Percentiles rank a stretch among this genome's conserved stretches.
These are phyloP conservation scores for Cryphonectria japonica DNA, from an alignment of 2,329 filamentous ascomycete genomes.

Conservation along the genomic window DNA sequence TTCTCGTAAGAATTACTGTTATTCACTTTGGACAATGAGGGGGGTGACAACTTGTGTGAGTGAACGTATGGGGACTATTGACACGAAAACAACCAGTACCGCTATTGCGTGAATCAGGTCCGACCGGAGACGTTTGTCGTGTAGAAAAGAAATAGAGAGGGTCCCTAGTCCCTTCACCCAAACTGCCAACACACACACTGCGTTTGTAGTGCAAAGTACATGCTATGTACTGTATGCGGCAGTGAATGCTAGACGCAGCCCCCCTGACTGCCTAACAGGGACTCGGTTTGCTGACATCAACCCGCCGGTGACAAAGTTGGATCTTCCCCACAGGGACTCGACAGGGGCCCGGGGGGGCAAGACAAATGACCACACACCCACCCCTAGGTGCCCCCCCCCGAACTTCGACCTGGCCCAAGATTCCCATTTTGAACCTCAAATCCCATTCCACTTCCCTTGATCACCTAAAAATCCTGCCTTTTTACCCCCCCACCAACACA, in stretches of 20 bases:
- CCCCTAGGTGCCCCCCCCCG: background rate
- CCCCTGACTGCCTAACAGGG: background rate
- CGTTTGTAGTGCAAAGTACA: background rate
- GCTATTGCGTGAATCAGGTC: background rate
- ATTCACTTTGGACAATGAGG: too few relatives aligned
- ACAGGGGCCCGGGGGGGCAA: background rate
- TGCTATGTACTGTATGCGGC: background rate
- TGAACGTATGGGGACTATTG: too few relatives aligned
- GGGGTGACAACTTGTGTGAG: too few relatives aligned
- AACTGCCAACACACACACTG: background rate
- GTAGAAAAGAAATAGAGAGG: background rate
- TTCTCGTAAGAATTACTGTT: too few relatives aligned
- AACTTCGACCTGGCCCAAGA: slow-evolving; percentile 13
- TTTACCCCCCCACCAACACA: background rate
- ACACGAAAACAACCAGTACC: too few relatives aligned
- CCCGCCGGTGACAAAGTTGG: slow-evolving; percentile 6
- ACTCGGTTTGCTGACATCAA: slow-evolving; percentile 16
- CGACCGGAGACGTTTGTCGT: background rate
- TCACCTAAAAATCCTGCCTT: background rate
- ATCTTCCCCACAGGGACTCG: slow-evolving; percentile 16
- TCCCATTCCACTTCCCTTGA: slow-evolving; percentile 5
- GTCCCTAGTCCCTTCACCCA: background rate
- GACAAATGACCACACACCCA: slow-evolving; percentile 5
- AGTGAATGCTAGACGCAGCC: background rate
- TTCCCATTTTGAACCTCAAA: slow-evolving; percentile 17